Evolutionary conservation across 73 alveolate genomes (phyloP), one percentile per base, ranked within the genome.

Genomic region (Uronychia setigera): DNA sequence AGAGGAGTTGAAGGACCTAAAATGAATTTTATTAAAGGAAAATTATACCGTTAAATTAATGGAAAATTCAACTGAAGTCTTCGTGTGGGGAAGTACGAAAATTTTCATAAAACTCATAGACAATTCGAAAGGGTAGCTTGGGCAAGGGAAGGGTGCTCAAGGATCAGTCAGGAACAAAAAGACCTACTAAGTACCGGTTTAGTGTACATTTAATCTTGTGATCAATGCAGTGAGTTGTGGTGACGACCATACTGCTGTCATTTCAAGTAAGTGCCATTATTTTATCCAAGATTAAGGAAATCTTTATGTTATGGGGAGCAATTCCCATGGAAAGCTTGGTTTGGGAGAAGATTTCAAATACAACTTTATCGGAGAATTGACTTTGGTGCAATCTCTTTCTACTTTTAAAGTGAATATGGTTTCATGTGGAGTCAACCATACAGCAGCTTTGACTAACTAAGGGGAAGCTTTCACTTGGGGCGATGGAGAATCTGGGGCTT

Each of bases 401-500:
- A 85, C 77, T 46, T 58, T 59, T 34, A 82, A 94, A 88, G 89
- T 93, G 57, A 79, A 80, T 1, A 86, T 87, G 79, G 95, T 94
- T 28, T 90, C 99, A 5, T 94, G 97, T 82, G 99, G 99, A 30
- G 87, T 77, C 27, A 89, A 91, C 57, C 98, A 94, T 85, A 90
- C 97, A 11, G 77, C 92, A 28, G 97, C 97, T 29, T 81, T 92
- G 59, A 89, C 97, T 58, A 94, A 90, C 76, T 94, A 89, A 79
- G 97, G 97, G 76, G 84, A 77, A 34, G 88, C 88, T 74, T 96
- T 81, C 83, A 80, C 94, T 26, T 96, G 99, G 99, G 99, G 99
- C 0, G 67, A 60, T 0, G 96, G 96, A 1, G 78, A 79, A 76
- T 74, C 0, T 29, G 96, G 96, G 25, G 89, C 93, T 0, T 83